phyloP scores from a whole-genome alignment of 1,284 basidiomycete species.

The Athelia sp. region DNA sequence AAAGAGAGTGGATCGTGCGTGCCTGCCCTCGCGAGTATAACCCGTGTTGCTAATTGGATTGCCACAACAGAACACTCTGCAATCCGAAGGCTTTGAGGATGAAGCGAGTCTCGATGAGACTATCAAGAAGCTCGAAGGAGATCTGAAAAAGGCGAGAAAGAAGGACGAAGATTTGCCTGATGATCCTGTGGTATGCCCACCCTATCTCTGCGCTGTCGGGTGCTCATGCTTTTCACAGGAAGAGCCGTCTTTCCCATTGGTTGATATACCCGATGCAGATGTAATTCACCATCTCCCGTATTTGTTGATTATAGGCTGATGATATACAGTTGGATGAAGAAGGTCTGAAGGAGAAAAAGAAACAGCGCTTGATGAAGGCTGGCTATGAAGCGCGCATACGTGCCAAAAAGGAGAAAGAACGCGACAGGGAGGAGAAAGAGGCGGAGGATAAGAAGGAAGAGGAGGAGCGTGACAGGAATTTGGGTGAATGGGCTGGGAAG shows the following conservation, averaged over 20 bases:
- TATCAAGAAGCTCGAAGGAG: slow-evolving; percentile 73
- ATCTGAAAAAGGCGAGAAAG: slow-evolving; percentile 64
- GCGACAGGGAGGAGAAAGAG: slow-evolving; percentile 73
- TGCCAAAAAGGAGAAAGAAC: slow-evolving; percentile 84
- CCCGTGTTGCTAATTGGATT: neutral
- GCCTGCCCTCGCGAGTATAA: slow-evolving; percentile 18
- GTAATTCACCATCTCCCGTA: slow-evolving; percentile 34
- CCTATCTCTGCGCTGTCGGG: slow-evolving; percentile 4
- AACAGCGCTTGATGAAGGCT: slow-evolving; percentile 91
- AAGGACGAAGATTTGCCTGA: slow-evolving; percentile 68
- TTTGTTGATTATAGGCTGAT: neutral
- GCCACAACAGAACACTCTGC: slow-evolving; percentile 46
- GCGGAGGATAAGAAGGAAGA: slow-evolving; percentile 73
- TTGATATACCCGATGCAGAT: slow-evolving; percentile 89
- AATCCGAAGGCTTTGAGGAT: slow-evolving; percentile 75
- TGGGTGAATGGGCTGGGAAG: slow-evolving; percentile 67
- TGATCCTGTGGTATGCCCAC: slow-evolving; percentile 39
- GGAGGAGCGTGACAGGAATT: slow-evolving; percentile 71
- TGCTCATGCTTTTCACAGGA: slow-evolving; percentile 38
- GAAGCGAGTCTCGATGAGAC: slow-evolving; percentile 61
- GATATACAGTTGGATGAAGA: slow-evolving; percentile 81
- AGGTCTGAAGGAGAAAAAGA: slow-evolving; percentile 90
- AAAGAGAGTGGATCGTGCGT: slow-evolving; percentile 70
- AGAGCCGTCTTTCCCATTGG: slow-evolving; percentile 84
- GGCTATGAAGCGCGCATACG: slow-evolving; percentile 91